Base-by-base conservation (phyloP, 257 asterid genomes). In the Primulina huaijiensis region DNA sequence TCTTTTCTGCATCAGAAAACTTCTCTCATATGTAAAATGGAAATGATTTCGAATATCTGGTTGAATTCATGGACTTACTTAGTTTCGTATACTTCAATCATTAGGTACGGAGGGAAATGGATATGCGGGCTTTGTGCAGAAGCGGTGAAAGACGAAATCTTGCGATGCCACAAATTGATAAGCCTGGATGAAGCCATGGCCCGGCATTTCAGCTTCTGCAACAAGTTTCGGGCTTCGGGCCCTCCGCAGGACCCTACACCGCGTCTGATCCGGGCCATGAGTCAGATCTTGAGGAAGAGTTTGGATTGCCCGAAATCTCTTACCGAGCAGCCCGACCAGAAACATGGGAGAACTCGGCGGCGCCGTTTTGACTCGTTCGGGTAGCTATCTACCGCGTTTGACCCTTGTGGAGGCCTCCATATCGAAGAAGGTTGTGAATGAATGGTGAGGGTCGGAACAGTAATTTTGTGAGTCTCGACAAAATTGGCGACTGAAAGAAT, bases 101-200 rank as follows among this genome's bases (percentile, higher is more conserved):
- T 2, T 12, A 43, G 84, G 3, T 80, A 76, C 38, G 81, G 79
- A 14, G 88, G 86, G 43, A 84, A 84, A 43, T 84, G 88, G 88
- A 69, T 84, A 20, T 84, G 86, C 52, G 86, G 88, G 34, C 82
- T 84, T 3, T 81, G 88, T 55, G 80, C 86, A 17, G 86, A 84
- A 69, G 88, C 88, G n/a, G 82, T 84, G 4, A 84, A 81, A 73
- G 86, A 81, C 1, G 80, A 76, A 34, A 64, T 60, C 25, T 52
- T 70, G 60, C 38, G 80, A 4, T 64, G 75, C 12, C 57, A 72
- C 10, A 71, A 64, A 35, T 27, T 76, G 37, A 71, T 70, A 19
- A 65, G 70, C 69, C 61, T 72, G 34, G 76, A 76, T 11, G 80
- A 76, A 64, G 80, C 80, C 16, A 57, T 76, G 60, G 62, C 56